Base-by-base conservation (phyloP, 148 eudicot genomes). In the Beta vulgaris region DNA sequence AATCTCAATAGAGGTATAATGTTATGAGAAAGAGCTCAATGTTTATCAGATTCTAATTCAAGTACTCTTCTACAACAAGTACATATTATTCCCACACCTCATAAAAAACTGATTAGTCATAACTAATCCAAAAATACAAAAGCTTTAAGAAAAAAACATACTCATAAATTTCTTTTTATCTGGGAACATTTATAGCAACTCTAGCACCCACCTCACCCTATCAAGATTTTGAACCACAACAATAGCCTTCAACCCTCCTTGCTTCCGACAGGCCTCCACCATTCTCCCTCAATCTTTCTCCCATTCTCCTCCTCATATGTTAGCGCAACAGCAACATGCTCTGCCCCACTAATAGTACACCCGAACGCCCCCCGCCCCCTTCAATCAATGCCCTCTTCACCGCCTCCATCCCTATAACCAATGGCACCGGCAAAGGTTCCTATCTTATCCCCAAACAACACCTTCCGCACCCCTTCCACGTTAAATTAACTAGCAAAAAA, bases 291-390 rank as follows among this genome's bases (percentile, higher is more conserved):
- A 83, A 96, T 86, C 78, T 73, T 85, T 71, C 82, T 71, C 69
- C 98, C 99, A 28, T 32, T 86, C 58, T 88, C 90, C 82, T 89
- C 89, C 7, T 67, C 72, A 77, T 92, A 94, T 0, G 81, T 81
- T 26, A 92, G 80, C 1, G 99, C 99, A 61, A 96, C 99, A 0
- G 91, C 97, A n/a, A 97, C 91, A 0, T 98, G 99, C 14, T 98
- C 99, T 0, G 99, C 97, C 64, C 99, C 98, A 14, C 99, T 92
- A 18, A 92, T 92, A 4, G 99, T 96, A 73, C 99, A 96, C 26
- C 99, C 99, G 66, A 82, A 96, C 1, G 99, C 98, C 68, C 99
- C 99, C n/a, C n/a, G n/a, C n/a, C n/a, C 0, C 90, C 99, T 75
- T 83, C 79, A 2, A 92, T 40, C 0, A 97, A 97, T 5, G 97